Conservation (phyloP, 352 stramenopile species). For the Pilasporangium apinafurcum region DNA sequence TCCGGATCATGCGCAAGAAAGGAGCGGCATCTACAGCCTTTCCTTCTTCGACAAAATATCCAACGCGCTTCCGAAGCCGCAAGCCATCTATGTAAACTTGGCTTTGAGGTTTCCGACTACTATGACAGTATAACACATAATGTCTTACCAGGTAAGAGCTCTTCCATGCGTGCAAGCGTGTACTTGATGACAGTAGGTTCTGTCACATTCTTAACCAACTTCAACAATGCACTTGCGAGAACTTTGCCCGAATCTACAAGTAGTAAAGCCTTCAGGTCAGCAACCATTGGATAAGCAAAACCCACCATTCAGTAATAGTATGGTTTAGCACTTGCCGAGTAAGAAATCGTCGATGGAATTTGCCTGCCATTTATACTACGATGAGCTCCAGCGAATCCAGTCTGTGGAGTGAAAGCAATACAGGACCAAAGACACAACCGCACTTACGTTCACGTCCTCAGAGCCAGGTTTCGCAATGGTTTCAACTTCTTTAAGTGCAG, state of each 20-base stretch:
- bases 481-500: slow-evolving; percentile 79
- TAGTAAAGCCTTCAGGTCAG: not conserved
- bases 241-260: slow-evolving; percentile 47
- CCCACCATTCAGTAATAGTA: not conserved
- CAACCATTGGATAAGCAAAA: not conserved
- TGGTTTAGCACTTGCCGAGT: slow-evolving; percentile 28
- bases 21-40: slow-evolving; percentile 68
- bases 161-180: slow-evolving; percentile 81
- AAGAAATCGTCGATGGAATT: slow-evolving; percentile 75
- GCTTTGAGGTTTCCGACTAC: too few relatives aligned
- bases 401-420: not conserved
- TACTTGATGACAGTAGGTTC: slow-evolving; percentile 85
- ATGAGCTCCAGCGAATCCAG: slow-evolving; percentile 10
- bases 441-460: slow-evolving; percentile 50
- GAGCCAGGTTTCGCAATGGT: slow-evolving; percentile 58
- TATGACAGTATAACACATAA: not conserved
- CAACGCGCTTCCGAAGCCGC: slow-evolving; percentile 67
- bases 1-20: slow-evolving; percentile 80
- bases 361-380: too few relatives aligned
- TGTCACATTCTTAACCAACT: slow-evolving; percentile 86
- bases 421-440: not conserved
- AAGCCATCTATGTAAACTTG: slow-evolving; percentile 56
- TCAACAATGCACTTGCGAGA: slow-evolving; percentile 63
- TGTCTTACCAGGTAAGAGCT: slow-evolving; percentile 61
- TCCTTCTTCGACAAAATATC: slow-evolving; percentile 74